Base-by-base conservation (phyloP, 805 yeast species). In the Tanozyma kutaoensis region DNA sequence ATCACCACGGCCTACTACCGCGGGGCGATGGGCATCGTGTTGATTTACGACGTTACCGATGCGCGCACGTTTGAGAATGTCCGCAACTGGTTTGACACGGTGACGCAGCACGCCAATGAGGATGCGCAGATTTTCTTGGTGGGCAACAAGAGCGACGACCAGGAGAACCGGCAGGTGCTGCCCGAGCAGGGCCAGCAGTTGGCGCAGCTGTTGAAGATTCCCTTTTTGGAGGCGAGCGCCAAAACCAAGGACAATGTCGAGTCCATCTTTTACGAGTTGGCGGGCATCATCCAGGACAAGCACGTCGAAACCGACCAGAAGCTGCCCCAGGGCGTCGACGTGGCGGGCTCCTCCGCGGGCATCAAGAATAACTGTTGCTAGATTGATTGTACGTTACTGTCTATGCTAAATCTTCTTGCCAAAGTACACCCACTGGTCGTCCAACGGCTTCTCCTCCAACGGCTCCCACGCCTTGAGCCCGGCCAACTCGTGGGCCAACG, bases 191-290 rank as follows among this genome's bases (percentile, higher is more conserved):
- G 97, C 45, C 82, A 79, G 49, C 72, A 70, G 13, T 63, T 91
- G 38, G 96, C 97, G 15, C 67, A 73, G 32, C 93, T 79, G 52
- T 66, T 91, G 40, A 81, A 81, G 30, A 66, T 91, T 30, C 93
- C 95, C 17, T 91, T 91, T 55, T 66, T 91, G 47, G 99, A 91
- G 62, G 93, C 97, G 17, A 75, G 91, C 56, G 98, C 99, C 22
- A 91, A 91, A 64, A 76, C 86, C 26, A 86, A 85, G 43, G 76
- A 73, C 32, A 85, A 86, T 46, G 98, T 91, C 35, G 93, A 82
- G 45, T 84, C 84, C 32, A 76, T 93, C 25, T 91, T 91, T 60
- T 76, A 79, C 57, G 80, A 84, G 42, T 68, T 91, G 45, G 95
- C 96, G 9, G 71, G 76, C 23, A 65, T 81, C 42, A 82, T 86